These are phyloP conservation scores for Buxus sempervirens DNA, from an alignment of 164 flowering plant genomes.

Conservation along the genomic window DNA sequence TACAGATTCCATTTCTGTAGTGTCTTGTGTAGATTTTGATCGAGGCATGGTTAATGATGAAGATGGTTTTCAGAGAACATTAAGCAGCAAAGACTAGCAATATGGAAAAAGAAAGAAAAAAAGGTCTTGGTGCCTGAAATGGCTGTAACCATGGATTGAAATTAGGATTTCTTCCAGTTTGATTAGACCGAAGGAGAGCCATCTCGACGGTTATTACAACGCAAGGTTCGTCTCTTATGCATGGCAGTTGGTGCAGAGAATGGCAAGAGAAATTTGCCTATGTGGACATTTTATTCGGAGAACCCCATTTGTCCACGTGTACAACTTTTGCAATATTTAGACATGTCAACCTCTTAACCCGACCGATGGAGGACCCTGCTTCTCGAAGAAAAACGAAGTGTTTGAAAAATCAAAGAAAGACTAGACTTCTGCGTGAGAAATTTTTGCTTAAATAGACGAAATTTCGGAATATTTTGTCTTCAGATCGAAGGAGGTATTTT, in stretches of 20 bases:
- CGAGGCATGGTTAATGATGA: conserved; percentile 1
- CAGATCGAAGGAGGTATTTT: too few species aligned
- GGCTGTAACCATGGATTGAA: neutral
- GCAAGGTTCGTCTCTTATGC: neutral
- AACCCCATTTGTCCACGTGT: too few species aligned
- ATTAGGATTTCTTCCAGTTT: neutral
- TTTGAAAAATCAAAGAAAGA: too few species aligned
- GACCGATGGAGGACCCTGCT: too few species aligned
- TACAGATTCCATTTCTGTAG: conserved; percentile 2
- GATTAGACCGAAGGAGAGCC: neutral
- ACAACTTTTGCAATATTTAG: too few species aligned
- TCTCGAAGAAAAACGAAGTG: too few species aligned
- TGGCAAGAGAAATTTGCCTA: too few species aligned
- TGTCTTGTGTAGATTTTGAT: neutral
- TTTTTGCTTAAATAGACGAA: too few species aligned
- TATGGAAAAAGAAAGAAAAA: neutral
- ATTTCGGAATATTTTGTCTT: too few species aligned
- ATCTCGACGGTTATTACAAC: conserved; percentile 7
- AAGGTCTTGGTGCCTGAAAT: neutral
- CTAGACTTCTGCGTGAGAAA: too few species aligned
- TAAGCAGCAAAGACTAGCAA: neutral
- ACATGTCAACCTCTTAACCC: too few species aligned
- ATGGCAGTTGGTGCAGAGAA: neutral
- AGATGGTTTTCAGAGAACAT: neutral
- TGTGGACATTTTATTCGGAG: too few species aligned